Evolutionary conservation across 129 eudicot species (phyloP).

Genomic region (Pulicaria dysenterica): DNA sequence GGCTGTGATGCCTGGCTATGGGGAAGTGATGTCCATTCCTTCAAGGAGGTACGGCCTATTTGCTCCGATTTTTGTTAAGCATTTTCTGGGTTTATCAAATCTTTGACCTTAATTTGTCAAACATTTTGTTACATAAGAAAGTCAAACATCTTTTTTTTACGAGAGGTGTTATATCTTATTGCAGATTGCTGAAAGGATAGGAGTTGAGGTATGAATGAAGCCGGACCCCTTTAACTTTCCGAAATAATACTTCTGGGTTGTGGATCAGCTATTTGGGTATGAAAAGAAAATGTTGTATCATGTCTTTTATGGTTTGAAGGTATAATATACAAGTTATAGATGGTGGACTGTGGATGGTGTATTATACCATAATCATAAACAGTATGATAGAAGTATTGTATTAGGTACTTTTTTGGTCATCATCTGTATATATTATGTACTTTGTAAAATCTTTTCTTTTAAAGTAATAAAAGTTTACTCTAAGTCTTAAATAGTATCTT

Average conservation of each 20-base stretch:
- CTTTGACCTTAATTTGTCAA: background rate
- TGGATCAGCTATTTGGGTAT: constrained; percentile 24
- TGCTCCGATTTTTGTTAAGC: background rate
- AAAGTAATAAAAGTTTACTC: too few relatives aligned
- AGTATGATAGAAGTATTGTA: constrained; percentile 23
- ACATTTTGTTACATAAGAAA: background rate
- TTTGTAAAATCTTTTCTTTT: background rate
- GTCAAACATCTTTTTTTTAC: background rate
- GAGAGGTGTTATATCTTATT: constrained; percentile 7
- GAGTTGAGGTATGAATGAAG: constrained; percentile 62
- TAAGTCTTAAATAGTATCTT: too few relatives aligned
- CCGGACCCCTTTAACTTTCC: constrained; percentile 13
- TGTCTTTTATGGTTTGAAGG: constrained; percentile 25
- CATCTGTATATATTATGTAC: constrained; percentile 19
- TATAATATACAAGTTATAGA: background rate
- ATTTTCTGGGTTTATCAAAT: background rate
- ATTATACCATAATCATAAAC: constrained; percentile 8
- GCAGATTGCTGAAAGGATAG: constrained; percentile 93
- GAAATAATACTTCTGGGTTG: constrained; percentile 26
- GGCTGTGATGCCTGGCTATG: constrained; percentile 99
- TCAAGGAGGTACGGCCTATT: constrained; percentile 69
- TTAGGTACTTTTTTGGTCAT: constrained; percentile 11
- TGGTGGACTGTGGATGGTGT: background rate
- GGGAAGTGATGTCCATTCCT: constrained; percentile 96
- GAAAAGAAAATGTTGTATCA: constrained; percentile 18